Conservation (phyloP, 2,329 filamentous ascomycete species). For the Colletotrichum filicis region DNA sequence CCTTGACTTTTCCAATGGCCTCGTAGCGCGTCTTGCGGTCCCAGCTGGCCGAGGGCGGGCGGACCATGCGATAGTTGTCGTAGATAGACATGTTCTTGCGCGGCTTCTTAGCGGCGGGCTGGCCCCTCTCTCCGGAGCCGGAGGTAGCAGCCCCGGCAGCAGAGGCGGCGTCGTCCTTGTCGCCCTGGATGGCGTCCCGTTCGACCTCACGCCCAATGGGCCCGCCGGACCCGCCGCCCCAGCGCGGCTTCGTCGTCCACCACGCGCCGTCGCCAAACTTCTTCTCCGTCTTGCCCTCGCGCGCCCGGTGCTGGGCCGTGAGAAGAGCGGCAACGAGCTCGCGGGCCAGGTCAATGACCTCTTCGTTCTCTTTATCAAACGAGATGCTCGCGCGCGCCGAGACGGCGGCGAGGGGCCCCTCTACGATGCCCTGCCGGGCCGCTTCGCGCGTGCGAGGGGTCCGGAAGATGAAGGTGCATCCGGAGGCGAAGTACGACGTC, state of each 20-base stretch:
- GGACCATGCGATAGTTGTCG: conserved; percentile 72
- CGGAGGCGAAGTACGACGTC: conserved; percentile 67
- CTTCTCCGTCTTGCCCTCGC: conserved; percentile 66
- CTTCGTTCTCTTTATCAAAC: conserved; percentile 66
- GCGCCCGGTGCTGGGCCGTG: conserved; percentile 71
- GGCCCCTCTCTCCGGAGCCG: conserved; percentile 22
- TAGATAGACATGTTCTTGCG: conserved; percentile 69
- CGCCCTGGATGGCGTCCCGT: conserved; percentile 55
- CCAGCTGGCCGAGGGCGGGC: conserved; percentile 68
- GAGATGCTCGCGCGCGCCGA: conserved; percentile 65
- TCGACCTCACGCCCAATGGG: conserved; percentile 72
- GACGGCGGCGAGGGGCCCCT: conserved; percentile 71
- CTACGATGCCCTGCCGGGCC: conserved; percentile 67
- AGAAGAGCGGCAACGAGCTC: conserved; percentile 70
- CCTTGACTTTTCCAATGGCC: conserved; percentile 63
- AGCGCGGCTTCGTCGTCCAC: conserved; percentile 71
- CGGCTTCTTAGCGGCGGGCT: conserved; percentile 56
- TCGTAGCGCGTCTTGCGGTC: conserved; percentile 69
- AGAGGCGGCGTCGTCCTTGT: conserved; percentile 52
- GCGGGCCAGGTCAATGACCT: conserved; percentile 69
- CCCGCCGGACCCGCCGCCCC: conserved; percentile 72
- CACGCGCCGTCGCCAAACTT: conserved; percentile 68
- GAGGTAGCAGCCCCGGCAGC: too few relatives aligned
- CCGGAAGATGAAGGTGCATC: conserved; percentile 70
- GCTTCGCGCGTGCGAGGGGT: conserved; percentile 69